Percentiles rank a stretch among this genome's conserved stretches.
Conservation (phyloP, 2,329 filamentous ascomycete genomes). For the Monosporascus sp. region DNA sequence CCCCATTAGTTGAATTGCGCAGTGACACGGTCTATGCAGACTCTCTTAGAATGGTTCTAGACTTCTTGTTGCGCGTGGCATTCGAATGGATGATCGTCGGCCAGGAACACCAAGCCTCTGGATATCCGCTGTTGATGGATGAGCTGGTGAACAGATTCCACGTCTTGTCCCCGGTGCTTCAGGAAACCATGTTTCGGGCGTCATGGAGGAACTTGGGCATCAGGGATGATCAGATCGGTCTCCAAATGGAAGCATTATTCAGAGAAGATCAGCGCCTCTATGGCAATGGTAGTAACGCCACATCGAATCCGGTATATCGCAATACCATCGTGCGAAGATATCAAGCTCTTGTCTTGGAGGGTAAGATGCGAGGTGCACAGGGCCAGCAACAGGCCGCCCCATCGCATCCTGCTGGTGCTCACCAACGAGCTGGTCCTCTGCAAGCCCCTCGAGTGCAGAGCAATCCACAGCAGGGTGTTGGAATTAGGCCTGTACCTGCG, state of each 20-base stretch:
- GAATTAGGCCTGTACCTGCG: not conserved
- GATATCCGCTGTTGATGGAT: conserved; percentile 50
- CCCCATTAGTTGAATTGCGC: conserved; percentile 8
- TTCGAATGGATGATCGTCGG: conserved; percentile 33
- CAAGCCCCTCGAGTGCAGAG: not conserved
- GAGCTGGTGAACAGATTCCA: conserved; percentile 46
- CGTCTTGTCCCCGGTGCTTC: conserved; percentile 45
- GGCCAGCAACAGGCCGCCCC: not conserved
- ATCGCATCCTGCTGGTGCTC: not conserved
- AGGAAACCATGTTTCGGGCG: conserved; percentile 48
- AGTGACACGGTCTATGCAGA: conserved; percentile 11
- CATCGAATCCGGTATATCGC: conserved; percentile 14
- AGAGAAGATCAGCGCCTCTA: conserved; percentile 28
- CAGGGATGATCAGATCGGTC: conserved; percentile 27
- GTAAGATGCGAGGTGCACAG: not conserved
- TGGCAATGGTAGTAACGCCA: conserved; percentile 14
- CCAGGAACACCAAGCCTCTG: conserved; percentile 28
- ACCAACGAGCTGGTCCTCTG: not conserved
- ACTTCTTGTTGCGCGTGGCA: conserved; percentile 39
- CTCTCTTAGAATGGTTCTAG: conserved; percentile 30
- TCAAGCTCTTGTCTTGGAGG: not conserved
- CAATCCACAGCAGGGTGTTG: not conserved
- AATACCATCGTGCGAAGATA: conserved; percentile 12
- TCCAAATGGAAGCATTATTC: conserved; percentile 31
- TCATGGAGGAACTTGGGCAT: conserved; percentile 41